Base-by-base conservation (phyloP, 306 rosid genomes). In the Vigna radiata region DNA sequence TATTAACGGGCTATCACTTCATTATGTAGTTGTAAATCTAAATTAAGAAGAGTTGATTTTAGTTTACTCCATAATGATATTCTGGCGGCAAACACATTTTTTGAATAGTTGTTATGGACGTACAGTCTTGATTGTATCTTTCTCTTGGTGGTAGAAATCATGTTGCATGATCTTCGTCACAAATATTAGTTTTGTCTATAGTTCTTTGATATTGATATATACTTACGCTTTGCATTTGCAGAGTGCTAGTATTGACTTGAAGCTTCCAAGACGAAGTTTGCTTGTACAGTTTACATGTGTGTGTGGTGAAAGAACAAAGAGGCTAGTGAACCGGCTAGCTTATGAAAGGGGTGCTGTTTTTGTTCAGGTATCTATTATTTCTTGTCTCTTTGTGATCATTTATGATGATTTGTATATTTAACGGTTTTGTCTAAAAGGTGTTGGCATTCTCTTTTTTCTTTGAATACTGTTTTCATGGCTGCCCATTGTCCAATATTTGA, bases 231-330 rank as follows among this genome's bases (percentile, higher is more conserved):
- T 25, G 41, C 23, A 60, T 15, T 6, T 79, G 76, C 81, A 95
- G 97, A 90, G 85, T 81, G 89, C 82, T 67, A 85, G 79, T 18
- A 85, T 91, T 82, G 87, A 92, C 70, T 78, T 88, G 55, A 75
- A 75, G 78, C 89, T 92, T 54, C 97, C 97, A 21, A 88, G 98
- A 81, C 88, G 99, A 88, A 89, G 94, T 65, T 86, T 95, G 87
- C 90, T 86, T 49, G 94, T 95, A 68, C 85, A 89, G 62, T 92
- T 92, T 85, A 89, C 97, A 17, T 92, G 86, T 72, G 83, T 52
- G 54, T 92, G 99, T 48, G 87, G 89, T 77, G 96, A 87, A 80
- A 95, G 92, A 83, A 91, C 98, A 33, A n/a, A 87, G 82, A 86
- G 90, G 82, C 90, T 96, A 9, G 81, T 91, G 9, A 90, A 88